Base-by-base conservation (phyloP, 768 basidiomycete species). In the Lentinula guzmanii region DNA sequence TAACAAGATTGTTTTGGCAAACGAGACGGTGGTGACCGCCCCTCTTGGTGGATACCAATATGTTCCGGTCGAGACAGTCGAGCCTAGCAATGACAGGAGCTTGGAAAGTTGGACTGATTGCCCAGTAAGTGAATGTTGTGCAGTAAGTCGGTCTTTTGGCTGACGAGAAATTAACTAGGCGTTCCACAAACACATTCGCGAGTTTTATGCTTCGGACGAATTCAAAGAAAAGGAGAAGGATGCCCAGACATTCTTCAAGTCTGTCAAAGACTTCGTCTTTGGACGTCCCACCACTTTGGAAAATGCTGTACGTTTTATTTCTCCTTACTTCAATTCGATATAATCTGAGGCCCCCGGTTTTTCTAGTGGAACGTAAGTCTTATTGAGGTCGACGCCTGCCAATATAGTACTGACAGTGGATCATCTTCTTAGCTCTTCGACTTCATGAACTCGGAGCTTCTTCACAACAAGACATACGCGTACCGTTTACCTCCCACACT, bases 41-140 rank as follows among this genome's bases (percentile, higher is more conserved):
- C 92, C 93, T 28, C 81, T 94, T 8, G 83, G 84, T 15, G 90
- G 91, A 2, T 95, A 93, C 72, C 91, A 93, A 73, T 95, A 94
- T 65, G 82, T 95, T 52, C 90, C 92, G n/a, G 90, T 92, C 34
- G 88, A 93, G 77, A 91, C 91, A n/a, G 87, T 94, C 53, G 90
- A 92, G 71, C 89, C 91, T 33, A 82, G 80, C 58, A 90, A 92
- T 65, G 89, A 92, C 70, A 85, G 89, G 67, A 89, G 89, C 24
- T 77, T 94, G 63, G 91, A 95, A 75, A 87, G 87, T 65, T 94
- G 89, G 90, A 85, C 83, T 6, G 72, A 77, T 63, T 87, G 85
- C 68, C 81, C 82, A 1, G 82, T 85, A 70, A 28, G 76, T 68
- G 42, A 24, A 18, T 21, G 2, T 16, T 48, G 0, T 11, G 37